phyloP scores from a whole-genome alignment of 2,329 filamentous ascomycete genomes.

The Xylariomycetidae sp. region DNA sequence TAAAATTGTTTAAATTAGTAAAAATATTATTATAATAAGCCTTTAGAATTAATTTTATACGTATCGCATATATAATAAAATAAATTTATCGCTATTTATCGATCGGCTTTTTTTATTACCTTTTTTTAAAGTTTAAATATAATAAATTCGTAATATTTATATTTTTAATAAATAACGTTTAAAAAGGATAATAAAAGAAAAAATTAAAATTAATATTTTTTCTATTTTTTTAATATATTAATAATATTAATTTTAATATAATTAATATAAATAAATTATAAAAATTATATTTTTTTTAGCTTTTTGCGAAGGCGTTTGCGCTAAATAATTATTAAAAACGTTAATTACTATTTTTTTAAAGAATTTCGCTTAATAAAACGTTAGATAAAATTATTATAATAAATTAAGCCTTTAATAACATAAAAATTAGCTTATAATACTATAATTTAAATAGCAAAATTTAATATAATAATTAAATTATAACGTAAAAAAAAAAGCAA shows the following conservation, averaged over 20 bases:
- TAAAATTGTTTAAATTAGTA: constrained; percentile 12
- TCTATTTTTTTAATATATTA: constrained; percentile 16
- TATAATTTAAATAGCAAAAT: background rate
- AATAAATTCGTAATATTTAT: constrained; percentile 7
- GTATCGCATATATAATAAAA: constrained; percentile 9
- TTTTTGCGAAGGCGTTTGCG: constrained; percentile 13
- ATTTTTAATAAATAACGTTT: constrained; percentile 17
- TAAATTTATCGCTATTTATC: constrained; percentile 12
- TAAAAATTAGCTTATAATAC: background rate
- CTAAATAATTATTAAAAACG: constrained; percentile 2
- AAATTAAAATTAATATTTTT: constrained; percentile 14
- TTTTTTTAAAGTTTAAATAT: constrained; percentile 8
- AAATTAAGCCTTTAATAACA: background rate
- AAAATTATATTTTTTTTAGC: constrained; percentile 13
- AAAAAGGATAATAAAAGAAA: constrained; percentile 12
- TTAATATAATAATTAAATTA: too few species aligned
- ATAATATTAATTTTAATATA: constrained; percentile 17
- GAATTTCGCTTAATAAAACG: background rate
- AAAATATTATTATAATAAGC: constrained; percentile 9
- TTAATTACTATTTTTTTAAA: background rate
- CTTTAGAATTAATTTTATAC: constrained; percentile 10
- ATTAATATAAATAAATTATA: constrained; percentile 13
- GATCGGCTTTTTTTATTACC: constrained; percentile 8
- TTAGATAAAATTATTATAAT: background rate
- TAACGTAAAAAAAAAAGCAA: background rate